Evolutionary conservation across 164 flowering plant species (phyloP), one percentile per base, ranked within the genome.

Genomic region (Hamamelis virginiana): DNA sequence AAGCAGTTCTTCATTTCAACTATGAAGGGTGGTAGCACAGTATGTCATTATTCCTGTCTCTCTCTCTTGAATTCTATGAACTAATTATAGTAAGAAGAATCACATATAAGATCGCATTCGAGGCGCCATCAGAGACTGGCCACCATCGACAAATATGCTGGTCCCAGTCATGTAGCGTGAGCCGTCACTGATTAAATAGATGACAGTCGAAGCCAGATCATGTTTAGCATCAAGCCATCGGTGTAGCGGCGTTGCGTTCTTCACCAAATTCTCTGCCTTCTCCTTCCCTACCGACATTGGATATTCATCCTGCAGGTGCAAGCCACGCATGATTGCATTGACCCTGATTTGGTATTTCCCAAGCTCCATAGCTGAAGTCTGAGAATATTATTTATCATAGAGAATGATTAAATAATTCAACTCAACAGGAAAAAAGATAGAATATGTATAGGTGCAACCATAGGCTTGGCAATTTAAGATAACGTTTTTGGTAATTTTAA

Each of bases 31-130:
- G n/a, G n/a, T n/a, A n/a, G n/a, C n/a, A n/a, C n/a, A n/a, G n/a
- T n/a, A n/a, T n/a, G n/a, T n/a, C n/a, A n/a, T n/a, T n/a, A n/a
- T n/a, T n/a, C n/a, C n/a, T n/a, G n/a, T n/a, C n/a, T n/a, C n/a
- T n/a, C n/a, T n/a, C n/a, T n/a, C n/a, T n/a, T n/a, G n/a, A n/a
- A n/a, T n/a, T n/a, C n/a, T n/a, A n/a, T n/a, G n/a, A 12, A 4
- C 50, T 47, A 11, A 38, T n/a, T n/a, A 16, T 22, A 52, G 52
- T 56, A 12, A 11, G 15, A 33, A 56, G 45, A 43, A 60, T 84
- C 78, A 92, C 89, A 92, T 90, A 64, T 65, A 92, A 18, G 97
- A 87, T 4, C 86, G 81, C 94, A 92, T 81, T 27, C 96, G 83
- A 65, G 97, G 97, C 81, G 96, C 85, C n/a, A 78, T 79, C 0